These are phyloP conservation scores for Populus nigra DNA, from an alignment of 345 rosid species.

Conservation along the genomic window DNA sequence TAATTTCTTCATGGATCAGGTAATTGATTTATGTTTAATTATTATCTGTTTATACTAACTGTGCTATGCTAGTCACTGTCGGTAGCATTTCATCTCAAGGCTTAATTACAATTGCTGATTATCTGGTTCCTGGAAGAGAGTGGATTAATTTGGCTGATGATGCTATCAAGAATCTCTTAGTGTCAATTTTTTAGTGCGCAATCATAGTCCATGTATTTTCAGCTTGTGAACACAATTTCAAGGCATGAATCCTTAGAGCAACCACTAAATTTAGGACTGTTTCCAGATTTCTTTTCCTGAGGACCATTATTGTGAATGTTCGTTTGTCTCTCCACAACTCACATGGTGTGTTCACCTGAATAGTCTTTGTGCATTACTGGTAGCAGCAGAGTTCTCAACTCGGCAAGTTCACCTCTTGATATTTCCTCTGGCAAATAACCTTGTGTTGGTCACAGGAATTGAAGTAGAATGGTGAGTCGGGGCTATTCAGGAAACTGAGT, in stretches of 20 bases:
- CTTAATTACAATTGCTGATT: neutral
- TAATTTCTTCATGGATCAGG: constrained; percentile 92
- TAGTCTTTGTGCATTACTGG: neutral
- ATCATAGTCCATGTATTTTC: neutral
- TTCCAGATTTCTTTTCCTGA: neutral
- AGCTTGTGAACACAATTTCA: neutral
- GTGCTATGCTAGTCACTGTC: neutral
- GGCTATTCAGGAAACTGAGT: neutral
- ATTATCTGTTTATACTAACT: neutral
- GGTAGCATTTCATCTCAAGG: neutral
- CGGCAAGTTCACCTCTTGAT: neutral
- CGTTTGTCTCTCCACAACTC: neutral
- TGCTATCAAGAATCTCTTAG: neutral
- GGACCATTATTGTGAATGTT: neutral
- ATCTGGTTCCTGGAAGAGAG: neutral
- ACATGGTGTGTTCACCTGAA: neutral
- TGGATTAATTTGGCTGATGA: neutral
- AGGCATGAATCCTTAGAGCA: neutral
- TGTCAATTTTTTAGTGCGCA: neutral
- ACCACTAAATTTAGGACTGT: neutral
- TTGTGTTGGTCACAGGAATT: neutral
- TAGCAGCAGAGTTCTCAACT: neutral
- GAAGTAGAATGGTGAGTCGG: neutral
- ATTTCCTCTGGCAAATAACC: neutral
- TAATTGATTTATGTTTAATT: constrained; percentile 17